Conservation (phyloP, 805 yeast species). For the Candida awuae region DNA sequence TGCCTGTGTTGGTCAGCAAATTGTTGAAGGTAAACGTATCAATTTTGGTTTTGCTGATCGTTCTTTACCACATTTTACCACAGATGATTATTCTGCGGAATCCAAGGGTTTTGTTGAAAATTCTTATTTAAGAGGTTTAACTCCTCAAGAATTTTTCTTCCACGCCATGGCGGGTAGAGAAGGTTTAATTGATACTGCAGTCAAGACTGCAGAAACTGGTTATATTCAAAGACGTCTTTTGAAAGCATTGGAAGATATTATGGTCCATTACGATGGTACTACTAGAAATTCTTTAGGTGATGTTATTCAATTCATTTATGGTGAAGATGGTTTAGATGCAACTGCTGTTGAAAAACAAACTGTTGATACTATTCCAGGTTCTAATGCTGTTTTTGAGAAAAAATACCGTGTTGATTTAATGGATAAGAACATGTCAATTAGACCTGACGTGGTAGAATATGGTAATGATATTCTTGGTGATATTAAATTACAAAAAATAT, state of each 20-base stretch:
- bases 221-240: conserved; percentile 97
- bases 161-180: conserved; percentile 99
- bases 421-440: conserved; percentile 50
- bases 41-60: conserved; percentile 96
- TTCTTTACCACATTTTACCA: conserved; percentile 94
- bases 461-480: conserved; percentile 91
- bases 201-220: conserved; percentile 98
- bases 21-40: conserved; percentile 99
- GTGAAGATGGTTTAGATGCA: conserved; percentile 99
- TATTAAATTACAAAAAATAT: conserved; percentile 64
- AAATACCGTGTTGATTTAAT: conserved; percentile 83
- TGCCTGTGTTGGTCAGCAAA: conserved; percentile 99
- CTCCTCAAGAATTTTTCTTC: conserved; percentile 98
- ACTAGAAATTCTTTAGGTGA: conserved; percentile 97
- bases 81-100: conserved; percentile 97
- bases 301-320: conserved; percentile 90
- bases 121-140: conserved; percentile 91
- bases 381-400: conserved; percentile 72
- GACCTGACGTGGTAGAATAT: conserved; percentile 72
- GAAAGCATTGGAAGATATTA: conserved; percentile 96
- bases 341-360: conserved; percentile 96
- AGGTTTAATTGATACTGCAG: conserved; percentile 99
- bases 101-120: conserved; percentile 97
- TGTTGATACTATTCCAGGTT: conserved; percentile 91
- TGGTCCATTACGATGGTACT: conserved; percentile 91